These are phyloP conservation scores for Cordyceps militaris DNA, from an alignment of 2,329 filamentous ascomycete genomes.

Conservation along the genomic window DNA sequence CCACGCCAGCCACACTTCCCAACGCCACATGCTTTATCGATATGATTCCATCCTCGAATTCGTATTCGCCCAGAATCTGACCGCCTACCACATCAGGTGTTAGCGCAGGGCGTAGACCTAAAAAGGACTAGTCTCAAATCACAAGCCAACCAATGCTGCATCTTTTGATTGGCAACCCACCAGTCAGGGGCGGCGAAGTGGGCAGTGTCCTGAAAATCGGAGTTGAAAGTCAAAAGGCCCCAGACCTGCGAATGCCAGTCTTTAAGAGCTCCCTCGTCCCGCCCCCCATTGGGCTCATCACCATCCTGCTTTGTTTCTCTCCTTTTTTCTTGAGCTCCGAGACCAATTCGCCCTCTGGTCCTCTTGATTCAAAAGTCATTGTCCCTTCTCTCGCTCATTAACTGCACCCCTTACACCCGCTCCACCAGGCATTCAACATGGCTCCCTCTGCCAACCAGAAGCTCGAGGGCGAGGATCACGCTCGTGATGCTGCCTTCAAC, in stretches of 20 bases:
- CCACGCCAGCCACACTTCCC: neutral
- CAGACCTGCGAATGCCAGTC: neutral
- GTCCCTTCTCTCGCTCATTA: neutral
- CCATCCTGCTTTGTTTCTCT: neutral
- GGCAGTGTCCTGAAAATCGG: constrained; percentile 10
- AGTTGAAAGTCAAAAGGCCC: neutral
- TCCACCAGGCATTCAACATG: constrained; percentile 34
- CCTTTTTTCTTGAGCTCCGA: neutral
- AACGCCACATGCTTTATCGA: constrained; percentile 4
- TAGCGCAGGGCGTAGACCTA: neutral
- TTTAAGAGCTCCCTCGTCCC: constrained; percentile 10
- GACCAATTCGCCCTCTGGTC: neutral
- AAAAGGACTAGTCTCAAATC: neutral
- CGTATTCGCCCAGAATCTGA: constrained; percentile 17
- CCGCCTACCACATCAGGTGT: constrained; percentile 11
- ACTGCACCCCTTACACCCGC: neutral
- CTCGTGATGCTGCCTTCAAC: constrained; percentile 84
- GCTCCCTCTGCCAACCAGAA: constrained; percentile 32
- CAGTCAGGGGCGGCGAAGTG: constrained; percentile 12
- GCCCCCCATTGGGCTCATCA: constrained; percentile 6
- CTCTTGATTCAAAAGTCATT: neutral
- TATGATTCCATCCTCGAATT: constrained; percentile 11
- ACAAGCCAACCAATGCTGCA: constrained; percentile 3
- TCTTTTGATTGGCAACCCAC: constrained; percentile 12
- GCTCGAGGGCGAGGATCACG: constrained; percentile 77